Evolutionary conservation across 202 grass and related monocot genomes (phyloP), one percentile per base, ranked within the genome.

Genomic region (Thinopyrum obtusiflorum): DNA sequence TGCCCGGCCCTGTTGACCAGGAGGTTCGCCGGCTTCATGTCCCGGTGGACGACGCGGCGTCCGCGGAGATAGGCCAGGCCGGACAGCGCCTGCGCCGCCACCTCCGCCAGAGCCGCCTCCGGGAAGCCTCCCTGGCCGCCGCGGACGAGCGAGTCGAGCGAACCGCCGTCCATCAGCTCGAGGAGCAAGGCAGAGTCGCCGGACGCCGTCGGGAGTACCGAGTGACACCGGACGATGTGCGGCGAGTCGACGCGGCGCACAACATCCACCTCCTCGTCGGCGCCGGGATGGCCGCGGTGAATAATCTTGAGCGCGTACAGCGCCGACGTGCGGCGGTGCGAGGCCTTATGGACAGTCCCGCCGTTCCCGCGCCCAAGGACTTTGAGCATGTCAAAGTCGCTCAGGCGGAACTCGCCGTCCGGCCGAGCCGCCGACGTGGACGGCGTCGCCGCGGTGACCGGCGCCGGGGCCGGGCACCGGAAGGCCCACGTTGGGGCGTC

Each of bases 11-110:
- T 25, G 55, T 75, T 92, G 55, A 86, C 66, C 21, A 97, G 89
- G 4, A 97, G 89, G 17, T 97, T 97, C 0, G 89, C 77, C 0
- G 94, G 94, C 68, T 97, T 94, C 29, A 97, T 24, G 59, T 97
- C 91, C 9, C 88, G 91, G 76, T 97, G 94, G 18, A 89, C 94
- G 53, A 97, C 80, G 51, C 86, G 85, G 9, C 80, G 88, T 0
- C 67, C 76, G 86, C 92, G 91, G 53, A 97, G 85, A 78, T 97
- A 81, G 0, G 91, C 88, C 15, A 97, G 89, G 4, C 94, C 88
- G 1, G 78, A 61, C 0, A 97, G 81, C 20, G 91, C 87, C 47
- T 97, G 94, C 18, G 87, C 79, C 11, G 91, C 87, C 0, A 92
- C 85, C 27, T 87, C 90, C 3, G 89, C 89, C 14, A 97, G 39